Percentiles rank a stretch among this genome's conserved stretches.
Conservation (phyloP, 306 rosid genomes). For the Prosopis cineraria region DNA sequence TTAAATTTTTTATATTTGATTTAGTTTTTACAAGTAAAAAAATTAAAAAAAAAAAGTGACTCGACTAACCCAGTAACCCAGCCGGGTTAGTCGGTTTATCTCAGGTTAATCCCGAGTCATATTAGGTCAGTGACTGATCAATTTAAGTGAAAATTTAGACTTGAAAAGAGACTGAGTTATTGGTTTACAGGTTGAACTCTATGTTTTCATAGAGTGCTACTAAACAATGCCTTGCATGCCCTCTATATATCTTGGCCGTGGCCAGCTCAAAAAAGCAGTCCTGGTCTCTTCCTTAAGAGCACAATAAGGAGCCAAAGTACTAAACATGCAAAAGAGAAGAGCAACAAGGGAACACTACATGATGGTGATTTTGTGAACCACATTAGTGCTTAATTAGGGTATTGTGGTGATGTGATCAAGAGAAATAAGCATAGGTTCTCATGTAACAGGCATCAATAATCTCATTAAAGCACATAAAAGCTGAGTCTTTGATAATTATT, state of each 20-base stretch:
- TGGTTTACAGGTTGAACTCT: too few relatives aligned
- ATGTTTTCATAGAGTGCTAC: too few relatives aligned
- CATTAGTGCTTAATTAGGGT: conserved; percentile 26
- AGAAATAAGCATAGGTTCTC: neutral
- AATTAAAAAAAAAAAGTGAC: too few relatives aligned
- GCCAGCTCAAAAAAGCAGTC: neutral
- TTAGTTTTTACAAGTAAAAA: too few relatives aligned
- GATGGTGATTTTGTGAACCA: neutral
- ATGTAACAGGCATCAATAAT: neutral
- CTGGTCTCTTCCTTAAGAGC: neutral
- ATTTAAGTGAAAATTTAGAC: too few relatives aligned
- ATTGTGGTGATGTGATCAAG: conserved; percentile 9
- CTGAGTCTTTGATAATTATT: neutral
- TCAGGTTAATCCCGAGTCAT: neutral
- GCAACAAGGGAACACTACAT: neutral
- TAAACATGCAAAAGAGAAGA: conserved; percentile 3
- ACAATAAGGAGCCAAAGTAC: neutral
- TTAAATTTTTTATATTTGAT: too few relatives aligned
- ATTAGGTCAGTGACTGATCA: too few relatives aligned
- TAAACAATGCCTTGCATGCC: too few relatives aligned
- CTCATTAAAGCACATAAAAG: neutral
- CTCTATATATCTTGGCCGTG: neutral
- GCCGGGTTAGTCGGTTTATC: too few relatives aligned
- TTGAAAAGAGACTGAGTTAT: too few relatives aligned
- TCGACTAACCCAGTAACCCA: too few relatives aligned